Evolutionary conservation across 2,329 filamentous ascomycete genomes (phyloP).

Genomic region (Fusarium verticillioides): DNA sequence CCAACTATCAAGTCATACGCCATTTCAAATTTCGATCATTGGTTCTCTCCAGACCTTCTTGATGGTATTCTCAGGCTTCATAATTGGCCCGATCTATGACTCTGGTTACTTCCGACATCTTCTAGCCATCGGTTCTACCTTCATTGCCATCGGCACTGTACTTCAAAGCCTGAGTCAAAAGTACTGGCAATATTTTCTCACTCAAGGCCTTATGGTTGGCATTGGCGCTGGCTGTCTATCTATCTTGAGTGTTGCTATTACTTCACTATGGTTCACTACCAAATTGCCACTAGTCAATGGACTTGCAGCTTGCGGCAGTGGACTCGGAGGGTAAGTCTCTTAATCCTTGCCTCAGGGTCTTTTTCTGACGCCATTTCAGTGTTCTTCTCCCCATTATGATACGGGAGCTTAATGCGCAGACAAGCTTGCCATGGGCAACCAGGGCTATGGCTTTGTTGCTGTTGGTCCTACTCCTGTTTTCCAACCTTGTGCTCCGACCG

Average conservation of each 20-base stretch:
- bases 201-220: conserved; percentile 78
- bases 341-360: no score
- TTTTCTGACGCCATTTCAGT: neutral
- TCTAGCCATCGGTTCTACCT: conserved; percentile 17
- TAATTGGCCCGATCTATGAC: conserved; percentile 37
- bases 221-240: conserved; percentile 79
- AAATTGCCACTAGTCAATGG: conserved; percentile 81
- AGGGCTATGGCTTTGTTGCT: conserved; percentile 29
- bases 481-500: conserved; percentile 21
- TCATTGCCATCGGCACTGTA: conserved; percentile 32
- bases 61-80: conserved; percentile 41
- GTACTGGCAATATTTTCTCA: conserved; percentile 84
- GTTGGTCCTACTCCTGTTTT: conserved; percentile 1
- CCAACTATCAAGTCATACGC: neutral
- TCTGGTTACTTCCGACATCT: conserved; percentile 36
- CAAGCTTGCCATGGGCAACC: conserved; percentile 18
- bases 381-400: conserved; percentile 39
- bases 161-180: conserved; percentile 44
- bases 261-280: conserved; percentile 80
- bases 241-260: conserved; percentile 77
- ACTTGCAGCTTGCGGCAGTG: conserved; percentile 77
- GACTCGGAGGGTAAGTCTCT: conserved; percentile 63
- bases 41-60: conserved; percentile 37
- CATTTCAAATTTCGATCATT: conserved; percentile 41
- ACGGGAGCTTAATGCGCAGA: conserved; percentile 3